Percentiles rank a stretch among this genome's conserved stretches.
These are phyloP conservation scores for Rugonectria rugulosa DNA, from an alignment of 2,329 filamentous ascomycete species.

Conservation along the genomic window DNA sequence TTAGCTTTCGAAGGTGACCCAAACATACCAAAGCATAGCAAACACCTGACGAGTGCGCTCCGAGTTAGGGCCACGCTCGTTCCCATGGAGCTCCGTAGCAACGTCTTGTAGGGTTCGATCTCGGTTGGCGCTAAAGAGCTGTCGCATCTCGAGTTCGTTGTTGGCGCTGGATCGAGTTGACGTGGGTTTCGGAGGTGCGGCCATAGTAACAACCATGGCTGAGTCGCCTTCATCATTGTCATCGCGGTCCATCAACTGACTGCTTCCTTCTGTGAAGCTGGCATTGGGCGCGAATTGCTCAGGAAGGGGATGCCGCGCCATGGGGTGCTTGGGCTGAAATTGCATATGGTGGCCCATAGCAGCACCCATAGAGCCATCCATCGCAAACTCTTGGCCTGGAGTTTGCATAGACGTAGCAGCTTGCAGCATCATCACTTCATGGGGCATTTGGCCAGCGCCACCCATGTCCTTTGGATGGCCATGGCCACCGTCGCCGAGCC, in stretches of 20 bases:
- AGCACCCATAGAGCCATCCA: slow-evolving; percentile 56
- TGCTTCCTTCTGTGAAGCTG: slow-evolving; percentile 65
- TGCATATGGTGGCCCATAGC: slow-evolving; percentile 51
- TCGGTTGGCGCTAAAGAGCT: slow-evolving; percentile 75
- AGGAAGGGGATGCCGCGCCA: slow-evolving; percentile 60
- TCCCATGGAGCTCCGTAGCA: slow-evolving; percentile 77
- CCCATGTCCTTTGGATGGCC: slow-evolving; percentile 53
- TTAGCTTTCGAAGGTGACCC: slow-evolving; percentile 19
- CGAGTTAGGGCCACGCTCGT: slow-evolving; percentile 80
- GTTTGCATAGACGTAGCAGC: slow-evolving; percentile 63
- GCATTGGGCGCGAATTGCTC: slow-evolving; percentile 61
- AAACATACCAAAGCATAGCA: slow-evolving; percentile 82
- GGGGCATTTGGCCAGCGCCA: slow-evolving; percentile 55
- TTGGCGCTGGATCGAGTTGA: slow-evolving; percentile 75
- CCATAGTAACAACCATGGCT: slow-evolving; percentile 52
- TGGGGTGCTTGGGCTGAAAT: slow-evolving; percentile 51
- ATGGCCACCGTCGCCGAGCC: slow-evolving; percentile 56
- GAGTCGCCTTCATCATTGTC: slow-evolving; percentile 64
- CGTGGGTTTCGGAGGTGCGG: slow-evolving; percentile 61
- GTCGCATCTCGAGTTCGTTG: slow-evolving; percentile 82
- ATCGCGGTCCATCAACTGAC: slow-evolving; percentile 67
- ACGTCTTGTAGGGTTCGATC: slow-evolving; percentile 74
- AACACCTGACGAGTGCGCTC: slow-evolving; percentile 87
- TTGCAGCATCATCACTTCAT: slow-evolving; percentile 68
- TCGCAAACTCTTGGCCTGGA: slow-evolving; percentile 57